Percentiles rank a stretch among this genome's conserved stretches.
Evolutionary conservation across 108 stramenopile genomes (phyloP).

Genomic region (Skeletonema potamos): DNA sequence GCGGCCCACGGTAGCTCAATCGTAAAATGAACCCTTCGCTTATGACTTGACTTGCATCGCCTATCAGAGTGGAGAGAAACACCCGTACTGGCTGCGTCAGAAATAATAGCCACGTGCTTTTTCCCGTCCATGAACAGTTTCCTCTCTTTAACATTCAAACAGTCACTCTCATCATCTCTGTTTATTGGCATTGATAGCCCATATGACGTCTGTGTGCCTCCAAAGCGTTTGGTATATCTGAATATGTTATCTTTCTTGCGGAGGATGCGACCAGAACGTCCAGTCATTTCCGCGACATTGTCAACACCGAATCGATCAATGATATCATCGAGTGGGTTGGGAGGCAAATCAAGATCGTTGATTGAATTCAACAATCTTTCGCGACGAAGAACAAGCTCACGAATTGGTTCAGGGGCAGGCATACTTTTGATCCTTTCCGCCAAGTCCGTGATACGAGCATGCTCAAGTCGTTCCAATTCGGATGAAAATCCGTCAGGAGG

Average conservation of each 20-base stretch:
- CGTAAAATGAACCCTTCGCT: slow-evolving; percentile 78
- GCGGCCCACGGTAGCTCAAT: slow-evolving; percentile 91
- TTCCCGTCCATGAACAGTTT: slow-evolving; percentile 66
- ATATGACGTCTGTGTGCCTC: slow-evolving; percentile 22
- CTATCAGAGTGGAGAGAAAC: slow-evolving; percentile 60
- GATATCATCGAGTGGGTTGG: slow-evolving; percentile 71
- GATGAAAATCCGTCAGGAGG: slow-evolving; percentile 37
- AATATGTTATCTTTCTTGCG: slow-evolving; percentile 36
- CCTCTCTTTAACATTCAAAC: slow-evolving; percentile 72
- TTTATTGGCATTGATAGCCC: slow-evolving; percentile 19
- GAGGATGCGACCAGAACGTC: slow-evolving; percentile 65
- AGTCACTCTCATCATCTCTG: slow-evolving; percentile 45
- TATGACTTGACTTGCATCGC: slow-evolving; percentile 35
- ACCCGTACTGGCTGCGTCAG: slow-evolving; percentile 85
- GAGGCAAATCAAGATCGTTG: slow-evolving; percentile 49
- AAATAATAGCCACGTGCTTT: slow-evolving; percentile 83
- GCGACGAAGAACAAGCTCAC: slow-evolving; percentile 37
- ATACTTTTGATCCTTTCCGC: slow-evolving; percentile 29
- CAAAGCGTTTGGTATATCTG: slow-evolving; percentile 47
- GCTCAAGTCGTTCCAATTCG: slow-evolving; percentile 27
- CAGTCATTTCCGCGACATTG: slow-evolving; percentile 85
- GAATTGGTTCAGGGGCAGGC: slow-evolving; percentile 51
- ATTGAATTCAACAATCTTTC: slow-evolving; percentile 28
- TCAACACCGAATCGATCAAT: slow-evolving; percentile 65
- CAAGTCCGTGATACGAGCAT: slow-evolving; percentile 20